These are phyloP conservation scores for Oryza brachyantha DNA, from an alignment of 176 grass and related monocot genomes.

Conservation along the genomic window DNA sequence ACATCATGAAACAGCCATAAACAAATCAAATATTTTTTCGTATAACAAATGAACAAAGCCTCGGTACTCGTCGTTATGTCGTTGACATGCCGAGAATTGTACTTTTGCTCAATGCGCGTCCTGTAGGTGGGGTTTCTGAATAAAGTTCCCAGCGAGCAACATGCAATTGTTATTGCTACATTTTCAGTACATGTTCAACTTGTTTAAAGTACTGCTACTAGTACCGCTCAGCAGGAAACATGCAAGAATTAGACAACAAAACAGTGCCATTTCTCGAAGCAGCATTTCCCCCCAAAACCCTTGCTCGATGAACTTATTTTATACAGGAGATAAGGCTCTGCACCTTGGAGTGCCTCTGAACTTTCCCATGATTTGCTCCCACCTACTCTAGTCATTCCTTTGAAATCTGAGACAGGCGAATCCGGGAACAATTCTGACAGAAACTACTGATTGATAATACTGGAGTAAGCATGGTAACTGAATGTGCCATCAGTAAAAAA, in stretches of 20 bases:
- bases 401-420: background rate
- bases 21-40: no score
- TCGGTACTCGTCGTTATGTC: conserved; percentile 15
- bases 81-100: background rate
- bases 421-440: background rate
- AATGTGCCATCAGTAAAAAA: background rate
- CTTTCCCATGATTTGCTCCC: conserved; percentile 25
- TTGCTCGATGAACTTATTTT: conserved; percentile 26
- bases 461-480: no score
- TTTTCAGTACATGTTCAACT: background rate
- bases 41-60: no score
- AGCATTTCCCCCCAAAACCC: conserved; percentile 13
- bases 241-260: conserved; percentile 26
- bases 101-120: background rate
- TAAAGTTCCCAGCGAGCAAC: background rate
- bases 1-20: no score
- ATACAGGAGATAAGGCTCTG: background rate
- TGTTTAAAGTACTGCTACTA: background rate
- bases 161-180: background rate
- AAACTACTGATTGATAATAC: background rate
- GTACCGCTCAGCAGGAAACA: conserved; percentile 27
- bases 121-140: background rate
- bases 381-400: background rate
- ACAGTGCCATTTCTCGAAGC: conserved; percentile 27
- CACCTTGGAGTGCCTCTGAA: background rate